A percentile compares a stretch with the other conserved stretches of the same genome.
phyloP scores from a whole-genome alignment of 2,329 filamentous ascomycete species.

The Pestalotiopsis sp. region DNA sequence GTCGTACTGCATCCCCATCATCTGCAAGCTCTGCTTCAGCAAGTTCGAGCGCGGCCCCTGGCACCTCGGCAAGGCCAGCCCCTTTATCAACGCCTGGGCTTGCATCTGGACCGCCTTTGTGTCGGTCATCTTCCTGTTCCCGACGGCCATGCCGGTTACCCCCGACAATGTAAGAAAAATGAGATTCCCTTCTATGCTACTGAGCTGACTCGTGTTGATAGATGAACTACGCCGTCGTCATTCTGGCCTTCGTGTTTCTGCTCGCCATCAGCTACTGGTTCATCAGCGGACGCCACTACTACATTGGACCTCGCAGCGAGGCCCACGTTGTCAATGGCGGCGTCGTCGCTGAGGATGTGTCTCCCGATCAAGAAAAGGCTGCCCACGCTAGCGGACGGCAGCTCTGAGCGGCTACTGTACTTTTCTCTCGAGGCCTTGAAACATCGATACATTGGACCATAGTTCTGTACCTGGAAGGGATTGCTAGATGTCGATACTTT shows the following conservation, averaged over 20 bases:
- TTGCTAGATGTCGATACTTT: too few relatives aligned
- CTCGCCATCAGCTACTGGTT: slow-evolving; percentile 49
- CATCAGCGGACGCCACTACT: slow-evolving; percentile 45
- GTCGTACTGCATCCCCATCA: slow-evolving; percentile 59
- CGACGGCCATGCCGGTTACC: slow-evolving; percentile 48
- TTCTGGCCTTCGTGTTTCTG: slow-evolving; percentile 47
- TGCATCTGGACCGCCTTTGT: slow-evolving; percentile 56
- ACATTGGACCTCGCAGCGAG: slow-evolving; percentile 46
- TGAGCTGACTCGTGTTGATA: slow-evolving; percentile 20
- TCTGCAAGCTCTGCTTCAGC: slow-evolving; percentile 52
- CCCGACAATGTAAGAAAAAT: slow-evolving; percentile 44
- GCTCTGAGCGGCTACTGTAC: too few relatives aligned
- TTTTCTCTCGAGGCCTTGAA: too few relatives aligned
- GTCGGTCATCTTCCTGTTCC: slow-evolving; percentile 56
- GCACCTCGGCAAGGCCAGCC: slow-evolving; percentile 47
- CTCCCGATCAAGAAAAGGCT: slow-evolving; percentile 21
- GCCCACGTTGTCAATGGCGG: slow-evolving; percentile 28
- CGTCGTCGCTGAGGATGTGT: slow-evolving; percentile 22
- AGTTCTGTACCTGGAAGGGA: too few relatives aligned
- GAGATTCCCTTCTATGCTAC: too few relatives aligned
- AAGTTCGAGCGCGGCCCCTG: slow-evolving; percentile 55
- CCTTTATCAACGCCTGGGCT: slow-evolving; percentile 48
- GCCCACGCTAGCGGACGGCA: slow-evolving; percentile 3
- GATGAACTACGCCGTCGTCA: slow-evolving; percentile 61
- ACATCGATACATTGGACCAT: too few relatives aligned